phyloP scores from a whole-genome alignment of 179 eudicot genomes.

The Patellifolia procumbens region DNA sequence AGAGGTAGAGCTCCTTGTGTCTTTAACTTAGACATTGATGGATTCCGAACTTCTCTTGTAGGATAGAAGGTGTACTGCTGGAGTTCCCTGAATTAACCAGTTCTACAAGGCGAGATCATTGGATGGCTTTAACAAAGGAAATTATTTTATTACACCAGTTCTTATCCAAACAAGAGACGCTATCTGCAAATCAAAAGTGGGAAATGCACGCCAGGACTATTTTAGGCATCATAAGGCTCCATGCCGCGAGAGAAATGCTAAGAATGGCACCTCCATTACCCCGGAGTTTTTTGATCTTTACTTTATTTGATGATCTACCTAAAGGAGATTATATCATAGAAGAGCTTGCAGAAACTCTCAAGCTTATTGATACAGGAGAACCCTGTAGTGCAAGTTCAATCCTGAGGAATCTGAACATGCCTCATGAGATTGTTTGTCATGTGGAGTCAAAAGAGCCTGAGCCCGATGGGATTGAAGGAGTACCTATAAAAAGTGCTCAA shows the following conservation, averaged over 20 bases:
- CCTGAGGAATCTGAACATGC: constrained; percentile 50
- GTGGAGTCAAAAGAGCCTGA: constrained; percentile 28
- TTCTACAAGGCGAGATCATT: constrained; percentile 88
- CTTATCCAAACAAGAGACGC: constrained; percentile 40
- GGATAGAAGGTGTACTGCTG: constrained; percentile 67
- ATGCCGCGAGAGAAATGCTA: constrained; percentile 88
- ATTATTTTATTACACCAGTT: constrained; percentile 71
- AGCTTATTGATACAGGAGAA: constrained; percentile 41
- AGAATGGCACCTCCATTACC: constrained; percentile 81
- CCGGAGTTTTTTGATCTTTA: constrained; percentile 67
- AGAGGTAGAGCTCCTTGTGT: neutral
- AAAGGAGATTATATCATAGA: constrained; percentile 80
- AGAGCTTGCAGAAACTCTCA: constrained; percentile 70
- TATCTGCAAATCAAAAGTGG: constrained; percentile 57
- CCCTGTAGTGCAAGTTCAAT: constrained; percentile 80
- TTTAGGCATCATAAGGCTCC: constrained; percentile 76
- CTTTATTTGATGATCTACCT: constrained; percentile 72
- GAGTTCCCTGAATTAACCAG: constrained; percentile 91
- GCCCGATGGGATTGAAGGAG: constrained; percentile 22
- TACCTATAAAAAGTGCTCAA: constrained; percentile 20
- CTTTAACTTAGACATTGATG: neutral
- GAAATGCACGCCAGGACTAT: constrained; percentile 91
- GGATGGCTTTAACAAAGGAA: constrained; percentile 84
- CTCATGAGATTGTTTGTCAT: constrained; percentile 18
- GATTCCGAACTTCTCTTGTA: constrained; percentile 24